These are phyloP conservation scores for Achaetomiella virescens DNA, from an alignment of 495 filamentous ascomycete species.

Conservation along the genomic window DNA sequence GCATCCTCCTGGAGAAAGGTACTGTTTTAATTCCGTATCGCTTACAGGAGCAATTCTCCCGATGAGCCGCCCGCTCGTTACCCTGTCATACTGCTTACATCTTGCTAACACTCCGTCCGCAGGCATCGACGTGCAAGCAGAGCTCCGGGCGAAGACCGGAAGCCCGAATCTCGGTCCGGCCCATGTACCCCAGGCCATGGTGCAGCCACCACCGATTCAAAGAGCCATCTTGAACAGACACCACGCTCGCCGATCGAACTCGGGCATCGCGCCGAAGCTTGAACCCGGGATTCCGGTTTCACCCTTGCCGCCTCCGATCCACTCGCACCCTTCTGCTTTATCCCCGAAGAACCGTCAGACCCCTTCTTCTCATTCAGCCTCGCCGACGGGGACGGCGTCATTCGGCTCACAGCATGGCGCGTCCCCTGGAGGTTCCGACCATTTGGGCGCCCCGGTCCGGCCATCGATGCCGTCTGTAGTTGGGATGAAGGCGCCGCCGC, in stretches of 20 bases:
- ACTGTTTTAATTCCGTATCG: neutral
- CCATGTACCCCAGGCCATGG: constrained; percentile 55
- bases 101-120: neutral
- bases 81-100: neutral
- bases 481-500: constrained; percentile 36
- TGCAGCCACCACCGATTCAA: constrained; percentile 62
- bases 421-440: constrained; percentile 59
- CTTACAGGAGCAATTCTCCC: neutral
- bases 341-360: constrained; percentile 67
- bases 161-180: constrained; percentile 62
- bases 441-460: constrained; percentile 35
- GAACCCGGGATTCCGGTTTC: constrained; percentile 50
- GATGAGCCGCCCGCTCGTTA: neutral
- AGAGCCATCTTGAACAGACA: constrained; percentile 67
- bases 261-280: constrained; percentile 65
- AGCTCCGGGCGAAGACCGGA: constrained; percentile 81
- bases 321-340: constrained; percentile 42
- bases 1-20: constrained; percentile 96
- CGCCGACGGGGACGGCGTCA: constrained; percentile 69
- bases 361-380: constrained; percentile 74
- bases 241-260: constrained; percentile 59
- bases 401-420: constrained; percentile 64
- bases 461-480: constrained; percentile 35
- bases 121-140: constrained; percentile 97
- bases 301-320: constrained; percentile 47